These are phyloP conservation scores for Haberlea rhodopensis DNA, from an alignment of 257 asterid species.

Conservation along the genomic window DNA sequence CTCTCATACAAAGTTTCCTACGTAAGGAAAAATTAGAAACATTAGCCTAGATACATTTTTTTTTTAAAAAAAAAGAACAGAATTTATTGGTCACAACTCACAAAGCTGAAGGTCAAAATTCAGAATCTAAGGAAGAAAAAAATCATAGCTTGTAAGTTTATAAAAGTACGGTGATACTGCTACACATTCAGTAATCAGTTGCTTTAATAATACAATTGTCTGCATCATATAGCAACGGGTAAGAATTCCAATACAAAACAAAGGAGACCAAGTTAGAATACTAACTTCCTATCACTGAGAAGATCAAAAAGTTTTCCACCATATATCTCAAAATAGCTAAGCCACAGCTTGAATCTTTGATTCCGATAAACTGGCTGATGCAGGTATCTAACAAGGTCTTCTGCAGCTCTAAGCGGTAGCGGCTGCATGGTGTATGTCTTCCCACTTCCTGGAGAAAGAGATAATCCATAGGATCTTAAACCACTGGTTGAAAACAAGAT, in stretches of 20 bases:
- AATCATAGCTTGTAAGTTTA: constrained; percentile 7
- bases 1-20: constrained; percentile 97
- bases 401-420: constrained; percentile 91
- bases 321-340: constrained; percentile 96
- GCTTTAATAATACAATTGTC: constrained; percentile 8
- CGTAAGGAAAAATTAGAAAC: constrained; percentile 22
- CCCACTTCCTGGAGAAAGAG: constrained; percentile 74
- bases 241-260: constrained; percentile 25
- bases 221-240: neutral
- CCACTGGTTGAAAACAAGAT: constrained; percentile 12
- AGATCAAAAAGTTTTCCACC: constrained; percentile 98
- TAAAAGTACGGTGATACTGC: neutral
- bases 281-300: constrained; percentile 91
- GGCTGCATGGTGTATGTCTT: constrained; percentile 99
- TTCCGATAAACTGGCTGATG: constrained; percentile 89
- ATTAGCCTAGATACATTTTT: neutral
- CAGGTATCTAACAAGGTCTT: constrained; percentile 80
- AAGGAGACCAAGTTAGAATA: constrained; percentile 35
- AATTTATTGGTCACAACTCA: neutral
- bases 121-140: constrained; percentile 11
- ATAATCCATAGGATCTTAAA: constrained; percentile 17
- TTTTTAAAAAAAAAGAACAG: neutral
- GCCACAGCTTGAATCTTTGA: constrained; percentile 98
- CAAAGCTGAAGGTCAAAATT: neutral
- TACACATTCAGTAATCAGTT: constrained; percentile 3